Conservation (phyloP, 257 asterid species). For the Salvia miltiorrhiza region DNA sequence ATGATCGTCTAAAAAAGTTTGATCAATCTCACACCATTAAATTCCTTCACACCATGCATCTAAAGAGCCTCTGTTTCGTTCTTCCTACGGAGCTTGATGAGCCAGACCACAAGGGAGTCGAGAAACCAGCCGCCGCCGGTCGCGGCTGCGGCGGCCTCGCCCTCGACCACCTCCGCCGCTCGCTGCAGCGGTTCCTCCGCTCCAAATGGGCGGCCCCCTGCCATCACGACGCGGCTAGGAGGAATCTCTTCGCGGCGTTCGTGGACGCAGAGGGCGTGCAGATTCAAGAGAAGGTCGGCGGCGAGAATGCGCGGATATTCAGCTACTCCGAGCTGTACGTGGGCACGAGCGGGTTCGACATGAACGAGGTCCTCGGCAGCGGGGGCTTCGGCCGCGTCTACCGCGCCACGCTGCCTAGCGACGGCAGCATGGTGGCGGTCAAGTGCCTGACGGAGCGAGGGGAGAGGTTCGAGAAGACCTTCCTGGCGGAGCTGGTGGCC, state of each 20-base stretch:
- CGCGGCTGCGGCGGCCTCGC: conserved; percentile 33
- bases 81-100: conserved; percentile 53
- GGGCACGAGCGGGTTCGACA: conserved; percentile 69
- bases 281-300: conserved; percentile 35
- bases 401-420: conserved; percentile 80
- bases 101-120: conserved; percentile 9
- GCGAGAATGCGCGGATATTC: conserved; percentile 70
- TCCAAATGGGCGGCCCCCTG: conserved; percentile 42
- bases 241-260: conserved; percentile 24
- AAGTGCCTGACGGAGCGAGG: conserved; percentile 84
- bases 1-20: conserved; percentile 4
- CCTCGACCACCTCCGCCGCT: conserved; percentile 30
- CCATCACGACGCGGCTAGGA: conserved; percentile 22
- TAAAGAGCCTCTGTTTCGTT: conserved; percentile 61
- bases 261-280: conserved; percentile 79
- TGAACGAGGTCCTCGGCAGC: conserved; percentile 59
- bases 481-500: conserved; percentile 83
- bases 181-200: conserved; percentile 34
- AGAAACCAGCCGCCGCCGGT: neutral
- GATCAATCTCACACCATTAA: conserved; percentile 30
- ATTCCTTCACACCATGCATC: conserved; percentile 49
- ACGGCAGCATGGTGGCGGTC: conserved; percentile 78
- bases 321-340: conserved; percentile 86
- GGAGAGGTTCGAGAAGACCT: conserved; percentile 73
- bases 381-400: conserved; percentile 91